Evolutionary conservation across 2,329 filamentous ascomycete genomes (phyloP).

Genomic region (Apiospora koreana): DNA sequence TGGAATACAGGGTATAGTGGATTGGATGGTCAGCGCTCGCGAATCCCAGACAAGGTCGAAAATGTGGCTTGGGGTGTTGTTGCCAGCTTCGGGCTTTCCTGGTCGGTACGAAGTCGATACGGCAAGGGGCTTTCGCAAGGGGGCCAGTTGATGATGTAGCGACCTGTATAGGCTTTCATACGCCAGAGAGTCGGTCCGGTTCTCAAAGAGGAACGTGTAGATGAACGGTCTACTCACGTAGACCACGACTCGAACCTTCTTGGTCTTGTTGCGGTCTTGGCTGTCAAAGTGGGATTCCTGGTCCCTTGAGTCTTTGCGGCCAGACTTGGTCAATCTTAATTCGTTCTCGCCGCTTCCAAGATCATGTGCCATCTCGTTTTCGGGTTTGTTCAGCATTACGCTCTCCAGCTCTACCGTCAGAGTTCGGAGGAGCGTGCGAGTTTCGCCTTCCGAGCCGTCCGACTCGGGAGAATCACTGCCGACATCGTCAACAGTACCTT

Average conservation of each 20-base stretch:
- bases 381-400: constrained; percentile 38
- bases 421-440: constrained; percentile 64
- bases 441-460: constrained; percentile 37
- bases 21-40: constrained; percentile 54
- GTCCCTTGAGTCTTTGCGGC: constrained; percentile 21
- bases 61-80: constrained; percentile 42
- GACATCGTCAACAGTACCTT: constrained; percentile 60
- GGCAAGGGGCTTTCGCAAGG: constrained; percentile 58
- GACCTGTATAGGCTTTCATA: constrained; percentile 59
- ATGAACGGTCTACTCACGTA: constrained; percentile 77
- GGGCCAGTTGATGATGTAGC: constrained; percentile 61
- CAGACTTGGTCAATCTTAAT: constrained; percentile 19
- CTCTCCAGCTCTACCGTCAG: constrained; percentile 65
- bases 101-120: constrained; percentile 59
- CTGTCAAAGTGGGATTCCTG: constrained; percentile 36
- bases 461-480: constrained; percentile 34
- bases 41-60: constrained; percentile 67
- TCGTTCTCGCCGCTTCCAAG: constrained; percentile 42
- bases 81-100: constrained; percentile 43
- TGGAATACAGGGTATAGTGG: constrained; percentile 68
- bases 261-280: constrained; percentile 55
- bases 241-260: constrained; percentile 67
- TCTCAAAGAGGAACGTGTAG: constrained; percentile 72
- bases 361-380: constrained; percentile 47
- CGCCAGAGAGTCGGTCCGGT: constrained; percentile 59